These are phyloP conservation scores for Sideroxylon spinosum DNA, from an alignment of 179 eudicot species.

Conservation along the genomic window DNA sequence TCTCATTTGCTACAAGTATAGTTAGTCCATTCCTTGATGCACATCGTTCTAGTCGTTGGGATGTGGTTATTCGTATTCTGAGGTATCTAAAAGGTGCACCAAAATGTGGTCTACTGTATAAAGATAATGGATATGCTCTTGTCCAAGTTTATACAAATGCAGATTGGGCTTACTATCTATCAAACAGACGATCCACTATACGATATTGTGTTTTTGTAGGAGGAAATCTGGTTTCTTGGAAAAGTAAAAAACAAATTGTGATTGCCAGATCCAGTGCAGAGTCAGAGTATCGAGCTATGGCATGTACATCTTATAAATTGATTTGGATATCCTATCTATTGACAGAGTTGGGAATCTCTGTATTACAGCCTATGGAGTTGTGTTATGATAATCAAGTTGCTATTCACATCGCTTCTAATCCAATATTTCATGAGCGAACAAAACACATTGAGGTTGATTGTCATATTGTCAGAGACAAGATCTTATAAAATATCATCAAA, in stretches of 20 bases:
- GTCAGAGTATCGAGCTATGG: too few species aligned
- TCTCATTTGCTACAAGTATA: background rate
- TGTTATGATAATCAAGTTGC: background rate
- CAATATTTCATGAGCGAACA: background rate
- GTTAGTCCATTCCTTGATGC: background rate
- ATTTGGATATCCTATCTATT: background rate
- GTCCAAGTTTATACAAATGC: background rate
- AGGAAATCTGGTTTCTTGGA: too few species aligned
- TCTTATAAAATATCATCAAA: too few species aligned
- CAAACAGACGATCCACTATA: too few species aligned
- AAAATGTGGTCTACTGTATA: too few species aligned
- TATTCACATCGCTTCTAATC: slow-evolving; percentile 8
- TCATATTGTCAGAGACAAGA: background rate
- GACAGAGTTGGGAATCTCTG: background rate
- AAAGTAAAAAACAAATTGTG: background rate
- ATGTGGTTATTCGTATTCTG: background rate
- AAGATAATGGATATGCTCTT: too few species aligned
- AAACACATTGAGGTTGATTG: background rate
- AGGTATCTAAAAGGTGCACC: background rate
- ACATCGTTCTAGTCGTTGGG: background rate
- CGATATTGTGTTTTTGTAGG: too few species aligned
- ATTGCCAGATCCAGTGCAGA: background rate
- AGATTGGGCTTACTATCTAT: background rate
- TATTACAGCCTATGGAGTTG: background rate
- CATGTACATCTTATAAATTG: too few species aligned